Base-by-base conservation (phyloP, 1,284 basidiomycete genomes). In the Lentinula novae-zelandiae region DNA sequence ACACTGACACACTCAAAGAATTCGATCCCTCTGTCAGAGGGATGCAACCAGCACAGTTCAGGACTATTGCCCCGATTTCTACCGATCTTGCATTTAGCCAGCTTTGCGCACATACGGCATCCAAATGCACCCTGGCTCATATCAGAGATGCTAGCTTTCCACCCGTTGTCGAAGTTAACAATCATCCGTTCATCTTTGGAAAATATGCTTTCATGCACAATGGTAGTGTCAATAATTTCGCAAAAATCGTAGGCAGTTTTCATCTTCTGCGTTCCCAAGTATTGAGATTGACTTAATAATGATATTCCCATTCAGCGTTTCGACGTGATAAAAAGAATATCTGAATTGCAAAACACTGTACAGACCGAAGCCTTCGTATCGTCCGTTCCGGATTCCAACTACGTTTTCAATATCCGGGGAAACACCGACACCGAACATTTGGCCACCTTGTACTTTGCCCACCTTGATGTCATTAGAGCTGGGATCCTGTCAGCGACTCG, bases 341-440 rank as follows among this genome's bases (percentile, higher is more conserved):
- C 7, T 39, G 20, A 53, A 15, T 22, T 53, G 34, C n/a, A 53
- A 39, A n/a, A 36, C 2, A 39, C n/a, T 1, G 36, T 53, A 17
- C 31, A 39, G n/a, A 34, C 51, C 17, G 17, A n/a, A 34, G 8
- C 34, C 36, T 7, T 53, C n/a, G 10, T 13, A 12, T 39, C 36
- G 7, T 39, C 51, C 5, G 36, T 38, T 39, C 17, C 17, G 3
- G 17, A 38, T 17, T 12, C 31, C 8, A 53, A 53, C 17, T 38
- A 53, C n/a, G 17, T 53, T 34, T 52, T 52, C 36, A 34, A 20
- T 17, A 36, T 53, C n/a, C 33, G 9, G 17, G 51, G 51, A 36
- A 53, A 53, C 51, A 34, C 50, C 13, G 50, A 52, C 50, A 52
- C 50, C 22, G 50, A 52, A 34, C 50, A 52, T 52, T 34, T 52